Conservation (phyloP, 2,329 filamentous ascomycete genomes). For the Fusarium falciforme region DNA sequence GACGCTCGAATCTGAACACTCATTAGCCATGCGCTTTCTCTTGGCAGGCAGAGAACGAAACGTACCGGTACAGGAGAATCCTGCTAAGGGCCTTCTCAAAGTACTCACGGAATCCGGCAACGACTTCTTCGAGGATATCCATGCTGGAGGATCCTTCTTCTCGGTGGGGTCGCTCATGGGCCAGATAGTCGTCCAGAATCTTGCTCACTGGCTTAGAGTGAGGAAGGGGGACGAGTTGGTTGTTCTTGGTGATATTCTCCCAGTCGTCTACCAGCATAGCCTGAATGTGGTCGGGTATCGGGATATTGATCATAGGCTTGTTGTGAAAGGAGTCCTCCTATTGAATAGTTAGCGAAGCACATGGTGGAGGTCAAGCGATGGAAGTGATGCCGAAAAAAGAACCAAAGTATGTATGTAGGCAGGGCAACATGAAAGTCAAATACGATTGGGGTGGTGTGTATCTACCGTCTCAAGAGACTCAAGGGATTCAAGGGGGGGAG, state of each 20-base stretch:
- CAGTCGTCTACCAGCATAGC: conserved; percentile 96
- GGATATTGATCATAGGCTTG: conserved; percentile 86
- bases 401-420: not conserved
- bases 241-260: conserved; percentile 98
- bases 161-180: conserved; percentile 75
- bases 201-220: conserved; percentile 78
- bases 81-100: conserved; percentile 92
- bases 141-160: conserved; percentile 75
- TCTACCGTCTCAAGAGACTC: conserved; percentile 25
- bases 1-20: conserved; percentile 81
- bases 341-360: conserved; percentile 28
- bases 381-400: not conserved
- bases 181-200: conserved; percentile 85
- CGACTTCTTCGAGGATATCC: conserved; percentile 90
- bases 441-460: conserved; percentile 1
- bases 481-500: conserved; percentile 9
- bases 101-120: conserved; percentile 88
- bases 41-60: not conserved
- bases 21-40: conserved; percentile 34
- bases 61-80: conserved; percentile 83
- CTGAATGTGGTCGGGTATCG: conserved; percentile 90
- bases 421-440: not conserved
- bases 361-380: not conserved
- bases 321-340: conserved; percentile 90
- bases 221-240: conserved; percentile 88